Conservation (phyloP, 805 yeast genomes). For the Priceomyces melissophilus region DNA sequence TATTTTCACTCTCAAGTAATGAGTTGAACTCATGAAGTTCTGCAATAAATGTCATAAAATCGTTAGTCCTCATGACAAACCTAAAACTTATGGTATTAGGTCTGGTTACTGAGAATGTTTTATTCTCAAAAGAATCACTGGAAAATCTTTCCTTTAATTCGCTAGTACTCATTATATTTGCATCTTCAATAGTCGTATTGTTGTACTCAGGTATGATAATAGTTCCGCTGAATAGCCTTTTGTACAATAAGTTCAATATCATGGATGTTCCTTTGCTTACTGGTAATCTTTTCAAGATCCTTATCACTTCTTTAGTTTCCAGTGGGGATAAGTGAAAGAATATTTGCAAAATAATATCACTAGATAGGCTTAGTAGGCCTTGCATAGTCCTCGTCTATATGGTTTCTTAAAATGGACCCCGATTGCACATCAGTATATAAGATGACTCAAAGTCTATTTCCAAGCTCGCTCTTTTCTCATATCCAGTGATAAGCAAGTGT, state of each 20-base stretch:
- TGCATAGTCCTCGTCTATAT: neutral
- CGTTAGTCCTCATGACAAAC: slow-evolving; percentile 19
- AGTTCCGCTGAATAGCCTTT: slow-evolving; percentile 18
- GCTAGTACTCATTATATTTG: slow-evolving; percentile 10
- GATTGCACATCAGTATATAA: neutral
- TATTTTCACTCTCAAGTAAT: slow-evolving; percentile 14
- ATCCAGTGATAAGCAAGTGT: neutral
- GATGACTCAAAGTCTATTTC: neutral
- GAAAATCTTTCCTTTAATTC: slow-evolving; percentile 12
- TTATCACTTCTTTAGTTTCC: slow-evolving; percentile 10
- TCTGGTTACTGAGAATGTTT: slow-evolving; percentile 13
- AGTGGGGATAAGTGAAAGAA: slow-evolving; percentile 10
- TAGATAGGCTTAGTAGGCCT: slow-evolving; percentile 11
- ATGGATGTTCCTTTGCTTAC: neutral
- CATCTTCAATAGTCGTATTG: slow-evolving; percentile 3
- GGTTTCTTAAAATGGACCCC: neutral
- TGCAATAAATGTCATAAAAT: slow-evolving; percentile 18
- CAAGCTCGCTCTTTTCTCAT: neutral
- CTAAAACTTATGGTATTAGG: slow-evolving; percentile 20
- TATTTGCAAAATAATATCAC: slow-evolving; percentile 16
- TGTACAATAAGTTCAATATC: slow-evolving; percentile 12
- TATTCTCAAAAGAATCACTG: slow-evolving; percentile 1
- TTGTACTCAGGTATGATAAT: slow-evolving; percentile 9
- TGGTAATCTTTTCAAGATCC: neutral
- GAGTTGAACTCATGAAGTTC: slow-evolving; percentile 18